Percentiles rank a stretch among this genome's conserved stretches.
Evolutionary conservation across 2,329 filamentous ascomycete genomes (phyloP).

Genomic region (Aspergillus fijiensis): DNA sequence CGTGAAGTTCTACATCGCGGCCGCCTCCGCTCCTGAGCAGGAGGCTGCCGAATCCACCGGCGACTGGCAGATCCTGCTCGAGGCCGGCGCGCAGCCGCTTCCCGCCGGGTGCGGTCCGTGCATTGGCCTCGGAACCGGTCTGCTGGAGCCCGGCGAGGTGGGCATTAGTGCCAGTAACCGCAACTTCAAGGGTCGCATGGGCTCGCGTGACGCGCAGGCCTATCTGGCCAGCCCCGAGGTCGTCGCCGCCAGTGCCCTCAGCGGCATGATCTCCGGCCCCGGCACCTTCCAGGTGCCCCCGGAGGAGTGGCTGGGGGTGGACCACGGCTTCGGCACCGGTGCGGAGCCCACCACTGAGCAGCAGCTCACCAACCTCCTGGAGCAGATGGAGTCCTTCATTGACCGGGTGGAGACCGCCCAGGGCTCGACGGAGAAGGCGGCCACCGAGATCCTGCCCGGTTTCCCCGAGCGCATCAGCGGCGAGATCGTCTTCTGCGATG

Average conservation of each 20-base stretch:
- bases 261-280: slow-evolving; percentile 58
- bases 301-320: slow-evolving; percentile 60
- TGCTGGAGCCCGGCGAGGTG: slow-evolving; percentile 81
- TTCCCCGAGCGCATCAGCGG: slow-evolving; percentile 82
- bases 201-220: slow-evolving; percentile 72
- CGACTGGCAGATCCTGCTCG: slow-evolving; percentile 79
- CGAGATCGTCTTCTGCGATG: slow-evolving; percentile 85
- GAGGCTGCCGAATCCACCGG: slow-evolving; percentile 72
- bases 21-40: slow-evolving; percentile 79
- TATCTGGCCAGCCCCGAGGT: slow-evolving; percentile 89
- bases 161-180: slow-evolving; percentile 82
- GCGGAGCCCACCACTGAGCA: slow-evolving; percentile 71
- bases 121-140: slow-evolving; percentile 77
- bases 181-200: slow-evolving; percentile 92
- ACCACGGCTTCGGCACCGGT: slow-evolving; percentile 51
- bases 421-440: slow-evolving; percentile 20
- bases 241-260: slow-evolving; percentile 83
- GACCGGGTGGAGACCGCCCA: slow-evolving; percentile 55
- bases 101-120: slow-evolving; percentile 79
- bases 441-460: slow-evolving; percentile 74
- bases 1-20: slow-evolving; percentile 86
- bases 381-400: slow-evolving; percentile 71
- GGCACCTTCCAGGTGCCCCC: slow-evolving; percentile 71
- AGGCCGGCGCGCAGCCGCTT: slow-evolving; percentile 72
- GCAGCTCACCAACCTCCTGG: slow-evolving; percentile 64